Evolutionary conservation across 768 basidiomycete genomes (phyloP), one percentile per base, ranked within the genome.

Genomic region (Xerocomus potaroensis): DNA sequence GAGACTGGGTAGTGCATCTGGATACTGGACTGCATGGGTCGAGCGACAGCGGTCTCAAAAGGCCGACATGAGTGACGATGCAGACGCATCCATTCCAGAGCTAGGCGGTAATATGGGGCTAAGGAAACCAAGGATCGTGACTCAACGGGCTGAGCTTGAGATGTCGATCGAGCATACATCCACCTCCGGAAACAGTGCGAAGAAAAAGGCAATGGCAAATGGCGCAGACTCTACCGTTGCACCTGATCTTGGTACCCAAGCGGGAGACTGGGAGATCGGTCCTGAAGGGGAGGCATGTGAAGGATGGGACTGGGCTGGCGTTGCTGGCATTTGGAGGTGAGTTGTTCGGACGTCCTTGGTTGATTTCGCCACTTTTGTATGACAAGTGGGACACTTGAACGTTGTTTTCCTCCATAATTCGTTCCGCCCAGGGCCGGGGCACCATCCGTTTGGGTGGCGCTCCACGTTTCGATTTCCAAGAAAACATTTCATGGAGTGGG

Each of bases 261-360:
- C 57, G 18, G 50, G 47, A 0, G 58, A 63, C 21, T 62, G 60
- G 61, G 61, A 55, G 23, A 24, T 51, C 1, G 60, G 61, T 0
- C 34, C 37, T 8, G 58, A 54, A 11, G 56, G 48, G 2, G 65
- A 56, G 22, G 49, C 50, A 4, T 65, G 63, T 38, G 62, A 65
- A 5, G 78, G 78, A 4, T 79, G 77, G 77, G 79, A 80, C 54
- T 81, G 80, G 79, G 80, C 78, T 1, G 79, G 77, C 8, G 76
- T 72, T 3, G 59, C 68, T 34, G 79, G 79, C 15, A 64, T 70
- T 40, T 81, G 79, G 78, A 69, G 71, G 78, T 78, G 54, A 55
- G 75, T 64, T 4, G 3, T 9, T 12, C 38, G 14, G 12, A 18
- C 14, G 23, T 31, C 14, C 35, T 44, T 33, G 24, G 12, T 8